Conservation (phyloP, 2,329 filamentous ascomycete species). For the Diaporthe aspalathi region DNA sequence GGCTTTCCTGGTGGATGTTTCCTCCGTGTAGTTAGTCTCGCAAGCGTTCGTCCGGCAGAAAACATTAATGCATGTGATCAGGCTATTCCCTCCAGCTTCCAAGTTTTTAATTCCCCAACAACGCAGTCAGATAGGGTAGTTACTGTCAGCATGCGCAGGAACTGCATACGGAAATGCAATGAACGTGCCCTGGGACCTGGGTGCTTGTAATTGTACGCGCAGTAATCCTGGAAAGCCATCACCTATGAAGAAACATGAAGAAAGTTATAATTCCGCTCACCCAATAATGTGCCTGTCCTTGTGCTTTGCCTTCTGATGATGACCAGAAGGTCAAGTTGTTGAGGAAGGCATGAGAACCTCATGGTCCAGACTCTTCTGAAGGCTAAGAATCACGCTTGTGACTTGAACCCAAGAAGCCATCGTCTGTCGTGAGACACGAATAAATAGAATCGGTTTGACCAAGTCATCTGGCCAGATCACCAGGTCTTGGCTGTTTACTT, state of each 20-base stretch:
- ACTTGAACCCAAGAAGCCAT: not conserved
- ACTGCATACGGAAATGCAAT: too few relatives aligned
- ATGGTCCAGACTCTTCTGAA: not conserved
- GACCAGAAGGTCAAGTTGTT: not conserved
- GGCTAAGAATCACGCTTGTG: not conserved
- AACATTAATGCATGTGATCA: too few relatives aligned
- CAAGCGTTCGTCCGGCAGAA: too few relatives aligned
- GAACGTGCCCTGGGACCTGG: not conserved
- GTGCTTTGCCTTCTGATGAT: not conserved
- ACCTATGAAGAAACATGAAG: not conserved
- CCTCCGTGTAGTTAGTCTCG: too few relatives aligned
- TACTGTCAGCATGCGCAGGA: too few relatives aligned
- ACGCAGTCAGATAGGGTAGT: too few relatives aligned
- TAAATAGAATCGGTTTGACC: slow-evolving; percentile 6
- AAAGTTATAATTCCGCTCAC: not conserved
- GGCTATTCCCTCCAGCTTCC: too few relatives aligned
- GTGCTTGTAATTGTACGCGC: not conserved
- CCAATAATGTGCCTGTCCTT: not conserved
- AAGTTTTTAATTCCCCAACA: too few relatives aligned
- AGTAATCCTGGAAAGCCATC: too few relatives aligned
- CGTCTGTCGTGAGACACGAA: not conserved
- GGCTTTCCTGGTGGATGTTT: too few relatives aligned
- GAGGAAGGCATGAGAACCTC: not conserved
- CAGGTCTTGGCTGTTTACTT: not conserved
- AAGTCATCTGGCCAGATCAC: not conserved